phyloP scores from a whole-genome alignment of 2,329 filamentous ascomycete genomes.

The Periconia digitata region DNA sequence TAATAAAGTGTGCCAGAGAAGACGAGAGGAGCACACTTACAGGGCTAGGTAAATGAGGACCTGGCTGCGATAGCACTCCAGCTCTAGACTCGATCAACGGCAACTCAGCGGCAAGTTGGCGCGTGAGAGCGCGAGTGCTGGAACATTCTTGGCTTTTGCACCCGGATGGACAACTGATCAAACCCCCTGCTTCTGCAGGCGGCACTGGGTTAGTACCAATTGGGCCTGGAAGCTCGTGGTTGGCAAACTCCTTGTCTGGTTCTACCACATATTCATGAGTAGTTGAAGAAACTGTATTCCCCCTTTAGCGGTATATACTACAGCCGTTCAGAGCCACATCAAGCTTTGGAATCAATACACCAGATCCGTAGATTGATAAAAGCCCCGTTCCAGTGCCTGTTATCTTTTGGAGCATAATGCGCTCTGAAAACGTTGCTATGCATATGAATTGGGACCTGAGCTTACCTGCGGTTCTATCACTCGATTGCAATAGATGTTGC shows the following conservation, averaged over 20 bases:
- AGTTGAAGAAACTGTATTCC: slow-evolving; percentile 24
- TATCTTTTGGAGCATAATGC: slow-evolving; percentile 8
- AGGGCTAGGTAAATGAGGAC: slow-evolving; percentile 17
- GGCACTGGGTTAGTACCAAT: slow-evolving; percentile 21
- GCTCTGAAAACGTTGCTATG: slow-evolving; percentile 8
- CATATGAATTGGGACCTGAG: slow-evolving; percentile 6
- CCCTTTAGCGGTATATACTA: slow-evolving; percentile 20
- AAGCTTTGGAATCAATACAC: not conserved
- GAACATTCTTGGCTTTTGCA: slow-evolving; percentile 28
- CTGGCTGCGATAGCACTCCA: slow-evolving; percentile 20
- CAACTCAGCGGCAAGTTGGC: slow-evolving; percentile 26
- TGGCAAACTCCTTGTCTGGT: slow-evolving; percentile 18
- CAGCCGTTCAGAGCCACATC: slow-evolving; percentile 1
- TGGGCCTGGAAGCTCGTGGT: slow-evolving; percentile 15
- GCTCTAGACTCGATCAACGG: slow-evolving; percentile 19
- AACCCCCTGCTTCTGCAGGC: slow-evolving; percentile 19
- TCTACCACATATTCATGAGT: slow-evolving; percentile 15
- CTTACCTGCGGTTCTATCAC: slow-evolving; percentile 20
- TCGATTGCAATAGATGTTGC: slow-evolving; percentile 12
- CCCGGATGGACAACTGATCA: slow-evolving; percentile 25
- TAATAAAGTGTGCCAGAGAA: not conserved
- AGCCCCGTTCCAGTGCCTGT: slow-evolving; percentile 10
- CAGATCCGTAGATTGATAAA: slow-evolving; percentile 8
- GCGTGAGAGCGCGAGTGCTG: slow-evolving; percentile 23
- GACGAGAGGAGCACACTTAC: slow-evolving; percentile 20